Conservation (phyloP, 164 flowering plant genomes). For the Annona cherimola region DNA sequence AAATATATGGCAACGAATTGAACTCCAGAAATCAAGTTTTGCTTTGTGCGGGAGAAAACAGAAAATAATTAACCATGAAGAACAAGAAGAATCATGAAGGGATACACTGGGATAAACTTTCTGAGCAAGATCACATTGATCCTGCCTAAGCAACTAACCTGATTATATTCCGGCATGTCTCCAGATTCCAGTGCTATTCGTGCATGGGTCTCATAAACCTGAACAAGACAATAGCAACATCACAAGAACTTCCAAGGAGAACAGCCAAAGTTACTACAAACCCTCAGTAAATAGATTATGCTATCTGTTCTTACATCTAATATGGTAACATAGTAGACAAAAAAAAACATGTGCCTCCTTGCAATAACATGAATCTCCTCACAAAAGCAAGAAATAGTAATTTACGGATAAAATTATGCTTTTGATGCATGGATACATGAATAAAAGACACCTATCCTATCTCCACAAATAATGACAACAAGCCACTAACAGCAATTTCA, state of each 20-base stretch:
- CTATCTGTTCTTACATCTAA: not conserved
- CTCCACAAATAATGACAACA: no score
- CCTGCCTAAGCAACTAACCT: conserved; percentile 40
- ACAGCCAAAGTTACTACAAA: not conserved
- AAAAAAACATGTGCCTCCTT: no score
- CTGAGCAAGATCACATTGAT: not conserved
- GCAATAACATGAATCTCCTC: not conserved
- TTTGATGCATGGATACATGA: no score
- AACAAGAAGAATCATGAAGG: no score
- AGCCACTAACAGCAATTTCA: no score
- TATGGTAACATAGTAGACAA: not conserved
- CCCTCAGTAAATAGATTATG: conserved; percentile 1
- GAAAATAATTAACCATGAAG: no score
- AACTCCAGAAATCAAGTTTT: no score
- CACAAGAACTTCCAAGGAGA: not conserved
- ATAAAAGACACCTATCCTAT: no score
- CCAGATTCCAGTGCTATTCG: conserved; percentile 86
- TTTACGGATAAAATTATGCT: no score
- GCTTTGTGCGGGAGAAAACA: no score
- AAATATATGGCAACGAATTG: no score
- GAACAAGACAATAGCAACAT: conserved; percentile 9
- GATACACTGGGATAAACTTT: not conserved
- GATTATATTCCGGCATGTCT: conserved; percentile 92
- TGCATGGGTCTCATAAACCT: conserved; percentile 99
- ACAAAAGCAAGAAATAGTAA: not conserved